Conservation (phyloP, 441 rosid genomes). For the Breynia disticha region DNA sequence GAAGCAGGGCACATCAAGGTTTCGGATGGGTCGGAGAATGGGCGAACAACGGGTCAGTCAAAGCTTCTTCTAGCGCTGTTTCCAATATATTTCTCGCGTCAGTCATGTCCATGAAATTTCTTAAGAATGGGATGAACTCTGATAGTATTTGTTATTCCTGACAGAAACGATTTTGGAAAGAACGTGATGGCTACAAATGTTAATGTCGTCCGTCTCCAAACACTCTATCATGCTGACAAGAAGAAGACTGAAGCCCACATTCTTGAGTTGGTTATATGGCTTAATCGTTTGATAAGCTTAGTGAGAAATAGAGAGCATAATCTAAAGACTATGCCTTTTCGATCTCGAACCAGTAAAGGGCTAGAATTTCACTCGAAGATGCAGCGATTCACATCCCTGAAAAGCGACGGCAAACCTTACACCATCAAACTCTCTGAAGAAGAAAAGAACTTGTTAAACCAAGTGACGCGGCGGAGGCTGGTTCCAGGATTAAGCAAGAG, state of each 20-base stretch:
- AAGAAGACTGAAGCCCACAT: constrained; percentile 48
- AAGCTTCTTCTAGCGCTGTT: background rate
- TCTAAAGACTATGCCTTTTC: constrained; percentile 19
- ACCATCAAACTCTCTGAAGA: constrained; percentile 42
- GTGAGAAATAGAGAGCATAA: constrained; percentile 37
- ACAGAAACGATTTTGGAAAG: constrained; percentile 59
- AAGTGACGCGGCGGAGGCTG: constrained; percentile 28
- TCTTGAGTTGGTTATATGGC: constrained; percentile 64
- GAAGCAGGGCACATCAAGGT: constrained; percentile 80
- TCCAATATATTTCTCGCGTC: background rate
- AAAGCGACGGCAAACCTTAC: constrained; percentile 14
- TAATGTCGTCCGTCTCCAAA: constrained; percentile 54
- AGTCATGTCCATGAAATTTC: background rate
- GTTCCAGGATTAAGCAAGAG: constrained; percentile 59
- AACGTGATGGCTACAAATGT: constrained; percentile 20
- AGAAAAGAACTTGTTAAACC: constrained; percentile 44
- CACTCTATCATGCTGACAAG: constrained; percentile 76
- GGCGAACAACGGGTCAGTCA: constrained; percentile 79
- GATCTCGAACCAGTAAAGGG: constrained; percentile 24
- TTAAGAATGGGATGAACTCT: constrained; percentile 2
- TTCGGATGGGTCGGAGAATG: constrained; percentile 99
- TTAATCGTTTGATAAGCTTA: constrained; percentile 50
- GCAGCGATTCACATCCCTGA: constrained; percentile 22
- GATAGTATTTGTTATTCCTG: constrained; percentile 4
- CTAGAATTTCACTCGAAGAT: constrained; percentile 16